These are phyloP conservation scores for Mycena galopus DNA, from an alignment of 768 basidiomycete genomes.

Conservation along the genomic window DNA sequence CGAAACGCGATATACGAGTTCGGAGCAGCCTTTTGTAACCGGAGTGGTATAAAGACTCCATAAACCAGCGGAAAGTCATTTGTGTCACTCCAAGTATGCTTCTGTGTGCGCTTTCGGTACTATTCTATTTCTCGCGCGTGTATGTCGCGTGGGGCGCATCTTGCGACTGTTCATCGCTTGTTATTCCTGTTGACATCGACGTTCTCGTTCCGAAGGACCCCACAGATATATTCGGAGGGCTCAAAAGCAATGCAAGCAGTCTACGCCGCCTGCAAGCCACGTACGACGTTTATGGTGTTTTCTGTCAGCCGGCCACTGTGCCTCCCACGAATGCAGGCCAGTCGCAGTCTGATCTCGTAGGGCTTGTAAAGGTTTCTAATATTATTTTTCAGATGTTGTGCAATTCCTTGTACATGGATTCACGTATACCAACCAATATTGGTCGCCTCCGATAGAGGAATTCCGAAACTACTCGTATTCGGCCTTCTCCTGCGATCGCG, in stretches of 20 bases:
- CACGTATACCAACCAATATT: background rate
- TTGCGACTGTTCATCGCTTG: background rate
- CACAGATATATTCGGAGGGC: background rate
- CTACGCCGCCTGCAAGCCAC: background rate
- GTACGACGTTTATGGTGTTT: background rate
- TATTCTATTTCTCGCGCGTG: background rate
- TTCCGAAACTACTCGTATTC: background rate
- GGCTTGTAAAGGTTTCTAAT: background rate
- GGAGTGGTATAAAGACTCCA: background rate
- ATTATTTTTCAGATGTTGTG: background rate
- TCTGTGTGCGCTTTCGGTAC: background rate
- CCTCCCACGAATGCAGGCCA: background rate
- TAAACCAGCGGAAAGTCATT: too few relatives aligned
- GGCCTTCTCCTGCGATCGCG: too few relatives aligned
- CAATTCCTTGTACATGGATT: background rate
- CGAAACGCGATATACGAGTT: background rate
- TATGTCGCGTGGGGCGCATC: background rate
- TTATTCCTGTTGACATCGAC: background rate
- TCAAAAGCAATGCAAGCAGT: background rate
- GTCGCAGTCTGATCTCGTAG: background rate
- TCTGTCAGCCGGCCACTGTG: background rate
- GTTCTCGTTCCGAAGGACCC: background rate
- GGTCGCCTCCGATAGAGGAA: background rate
- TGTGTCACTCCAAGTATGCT: background rate
- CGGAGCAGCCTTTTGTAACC: background rate